Conservation (phyloP, 805 yeast species). For the Hemisphaericaspora nanyangensis region DNA sequence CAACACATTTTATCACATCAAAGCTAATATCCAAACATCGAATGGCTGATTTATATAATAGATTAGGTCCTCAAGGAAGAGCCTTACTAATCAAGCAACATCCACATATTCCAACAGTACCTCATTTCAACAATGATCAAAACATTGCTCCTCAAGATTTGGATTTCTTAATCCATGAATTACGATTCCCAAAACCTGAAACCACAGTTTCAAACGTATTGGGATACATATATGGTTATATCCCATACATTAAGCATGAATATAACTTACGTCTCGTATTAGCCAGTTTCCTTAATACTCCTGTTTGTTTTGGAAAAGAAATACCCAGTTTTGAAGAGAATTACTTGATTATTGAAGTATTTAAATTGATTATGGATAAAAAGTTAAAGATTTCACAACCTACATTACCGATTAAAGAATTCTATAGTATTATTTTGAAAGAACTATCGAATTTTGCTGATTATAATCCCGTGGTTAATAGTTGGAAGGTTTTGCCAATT, state of each 20-base stretch:
- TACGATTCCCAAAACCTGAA: constrained; percentile 36
- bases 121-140: neutral
- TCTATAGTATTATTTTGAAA: constrained; percentile 34
- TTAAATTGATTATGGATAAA: constrained; percentile 41
- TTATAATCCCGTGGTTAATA: constrained; percentile 24
- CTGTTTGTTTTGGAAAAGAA: constrained; percentile 24
- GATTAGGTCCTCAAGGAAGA: constrained; percentile 9
- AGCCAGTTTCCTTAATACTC: constrained; percentile 42
- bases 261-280: constrained; percentile 44
- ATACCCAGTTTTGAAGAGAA: constrained; percentile 23
- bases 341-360: constrained; percentile 45
- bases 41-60: constrained; percentile 2
- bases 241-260: constrained; percentile 47
- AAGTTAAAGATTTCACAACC: constrained; percentile 48
- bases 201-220: constrained; percentile 30
- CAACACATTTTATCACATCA: too few relatives aligned
- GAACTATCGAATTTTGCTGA: constrained; percentile 31
- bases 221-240: constrained; percentile 48
- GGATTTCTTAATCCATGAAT: constrained; percentile 44
- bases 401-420: constrained; percentile 40
- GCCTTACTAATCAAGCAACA: constrained; percentile 2
- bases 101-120: neutral
- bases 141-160: constrained; percentile 38
- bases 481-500: constrained; percentile 48
- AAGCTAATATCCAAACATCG: too few relatives aligned